phyloP scores from a whole-genome alignment of 768 basidiomycete species.

The Rhizopogon roseolus region DNA sequence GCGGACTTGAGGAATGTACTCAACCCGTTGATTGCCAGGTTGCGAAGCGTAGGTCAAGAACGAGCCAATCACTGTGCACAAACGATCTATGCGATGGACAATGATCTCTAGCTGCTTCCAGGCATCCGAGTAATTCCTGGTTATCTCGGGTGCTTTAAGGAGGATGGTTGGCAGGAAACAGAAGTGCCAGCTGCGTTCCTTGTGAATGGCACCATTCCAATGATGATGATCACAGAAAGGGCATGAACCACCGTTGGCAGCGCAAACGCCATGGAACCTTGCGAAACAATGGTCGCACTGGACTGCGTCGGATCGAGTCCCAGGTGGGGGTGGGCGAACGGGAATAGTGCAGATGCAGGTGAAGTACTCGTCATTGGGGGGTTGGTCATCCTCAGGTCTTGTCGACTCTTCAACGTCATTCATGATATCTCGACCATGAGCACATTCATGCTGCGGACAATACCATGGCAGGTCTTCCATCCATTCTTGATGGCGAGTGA shows the following conservation, averaged over 20 bases:
- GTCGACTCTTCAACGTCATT: slow-evolving; percentile 76
- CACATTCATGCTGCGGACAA: slow-evolving; percentile 57
- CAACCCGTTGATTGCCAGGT: slow-evolving; percentile 64
- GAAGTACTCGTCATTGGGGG: slow-evolving; percentile 76
- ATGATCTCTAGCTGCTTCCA: slow-evolving; percentile 79
- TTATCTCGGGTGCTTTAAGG: slow-evolving; percentile 69
- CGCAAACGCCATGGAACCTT: slow-evolving; percentile 80
- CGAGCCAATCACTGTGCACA: slow-evolving; percentile 72
- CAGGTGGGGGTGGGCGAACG: slow-evolving; percentile 76
- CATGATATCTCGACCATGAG: slow-evolving; percentile 60
- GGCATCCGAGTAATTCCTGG: slow-evolving; percentile 72
- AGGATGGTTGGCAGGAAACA: slow-evolving; percentile 72
- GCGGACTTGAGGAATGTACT: slow-evolving; percentile 77
- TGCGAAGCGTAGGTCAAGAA: slow-evolving; percentile 72
- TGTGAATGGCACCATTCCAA: slow-evolving; percentile 83
- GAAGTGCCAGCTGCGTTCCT: slow-evolving; percentile 81
- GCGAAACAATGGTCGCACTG: slow-evolving; percentile 90
- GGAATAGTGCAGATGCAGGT: slow-evolving; percentile 79
- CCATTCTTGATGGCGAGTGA: slow-evolving; percentile 67
- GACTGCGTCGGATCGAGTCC: slow-evolving; percentile 74
- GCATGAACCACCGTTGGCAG: slow-evolving; percentile 85
- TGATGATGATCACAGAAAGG: slow-evolving; percentile 91
- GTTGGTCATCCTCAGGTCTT: slow-evolving; percentile 71
- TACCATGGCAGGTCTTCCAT: slow-evolving; percentile 76
- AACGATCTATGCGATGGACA: slow-evolving; percentile 72